Conservation (phyloP, 352 stramenopile genomes). For the Globisporangium echinulatum region DNA sequence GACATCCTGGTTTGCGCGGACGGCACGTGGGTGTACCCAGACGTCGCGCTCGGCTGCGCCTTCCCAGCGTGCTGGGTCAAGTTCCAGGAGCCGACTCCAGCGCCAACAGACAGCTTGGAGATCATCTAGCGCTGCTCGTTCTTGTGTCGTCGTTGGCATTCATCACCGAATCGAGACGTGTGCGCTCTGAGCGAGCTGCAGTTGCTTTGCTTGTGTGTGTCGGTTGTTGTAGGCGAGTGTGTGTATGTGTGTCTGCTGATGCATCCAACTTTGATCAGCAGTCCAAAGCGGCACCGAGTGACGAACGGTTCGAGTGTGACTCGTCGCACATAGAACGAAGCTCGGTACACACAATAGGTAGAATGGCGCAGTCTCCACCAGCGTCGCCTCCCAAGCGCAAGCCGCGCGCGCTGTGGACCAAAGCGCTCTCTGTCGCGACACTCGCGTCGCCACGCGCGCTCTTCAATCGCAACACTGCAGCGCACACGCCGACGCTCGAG, state of each 20-base stretch:
- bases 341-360: neutral
- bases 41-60: constrained; percentile 30
- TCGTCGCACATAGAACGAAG: no score
- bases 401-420: constrained; percentile 3
- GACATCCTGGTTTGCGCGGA: constrained; percentile 57
- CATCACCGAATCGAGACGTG: no score
- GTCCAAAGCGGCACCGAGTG: no score
- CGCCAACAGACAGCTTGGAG: neutral
- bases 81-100: constrained; percentile 1
- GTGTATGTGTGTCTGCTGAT: no score
- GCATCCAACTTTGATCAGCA: no score
- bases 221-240: no score
- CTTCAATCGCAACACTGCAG: neutral
- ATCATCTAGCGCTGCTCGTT: no score
- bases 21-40: constrained; percentile 59
- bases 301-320: no score
- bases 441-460: constrained; percentile 4
- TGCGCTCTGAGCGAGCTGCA: no score
- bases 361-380: neutral
- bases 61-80: constrained; percentile 46
- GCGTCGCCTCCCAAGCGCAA: neutral
- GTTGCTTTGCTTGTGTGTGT: no score
- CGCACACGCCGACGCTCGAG: neutral
- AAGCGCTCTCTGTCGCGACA: constrained; percentile 3
- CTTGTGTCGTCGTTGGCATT: neutral